Percentiles rank a stretch among this genome's conserved stretches.
Conservation (phyloP, 768 basidiomycete species). For the Mycena sanguinolenta region DNA sequence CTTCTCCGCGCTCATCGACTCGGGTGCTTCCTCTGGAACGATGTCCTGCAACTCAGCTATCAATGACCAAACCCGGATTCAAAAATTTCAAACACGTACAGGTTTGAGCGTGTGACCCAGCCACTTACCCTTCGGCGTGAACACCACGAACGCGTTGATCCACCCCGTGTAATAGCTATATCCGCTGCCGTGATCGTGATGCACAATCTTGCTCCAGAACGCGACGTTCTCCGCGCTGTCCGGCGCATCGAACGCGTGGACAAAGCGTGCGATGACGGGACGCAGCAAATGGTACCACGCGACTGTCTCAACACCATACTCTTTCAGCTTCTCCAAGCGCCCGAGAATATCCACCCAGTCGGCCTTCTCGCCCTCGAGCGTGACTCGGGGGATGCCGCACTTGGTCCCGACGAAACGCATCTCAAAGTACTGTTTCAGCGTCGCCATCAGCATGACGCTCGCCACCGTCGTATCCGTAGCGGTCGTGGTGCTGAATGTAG, state of each 20-base stretch:
- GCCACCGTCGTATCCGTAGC: not conserved
- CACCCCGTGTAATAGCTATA: not conserved
- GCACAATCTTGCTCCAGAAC: not conserved
- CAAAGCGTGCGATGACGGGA: conserved; percentile 54
- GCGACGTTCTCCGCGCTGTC: not conserved
- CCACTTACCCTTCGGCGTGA: not conserved
- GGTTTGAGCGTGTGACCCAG: not conserved
- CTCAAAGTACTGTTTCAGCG: not conserved
- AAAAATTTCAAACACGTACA: not conserved
- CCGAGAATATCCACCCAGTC: conserved; percentile 55
- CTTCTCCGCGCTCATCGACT: not conserved
- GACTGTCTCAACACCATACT: conserved; percentile 48
- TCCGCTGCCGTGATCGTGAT: not conserved
- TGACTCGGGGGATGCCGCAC: conserved; percentile 61
- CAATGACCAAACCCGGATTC: not conserved
- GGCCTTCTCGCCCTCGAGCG: conserved; percentile 54
- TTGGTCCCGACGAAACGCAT: conserved; percentile 7
- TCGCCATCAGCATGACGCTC: not conserved
- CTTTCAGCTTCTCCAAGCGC: conserved; percentile 54
- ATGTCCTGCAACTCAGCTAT: not conserved
- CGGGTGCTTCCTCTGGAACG: not conserved
- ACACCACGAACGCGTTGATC: not conserved
- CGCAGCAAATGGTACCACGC: conserved; percentile 57
- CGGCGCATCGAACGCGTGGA: conserved; percentile 28
- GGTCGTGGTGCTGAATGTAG: not conserved